phyloP scores from a whole-genome alignment of 2,329 filamentous ascomycete species.

The Trichoderma aggressivum region DNA sequence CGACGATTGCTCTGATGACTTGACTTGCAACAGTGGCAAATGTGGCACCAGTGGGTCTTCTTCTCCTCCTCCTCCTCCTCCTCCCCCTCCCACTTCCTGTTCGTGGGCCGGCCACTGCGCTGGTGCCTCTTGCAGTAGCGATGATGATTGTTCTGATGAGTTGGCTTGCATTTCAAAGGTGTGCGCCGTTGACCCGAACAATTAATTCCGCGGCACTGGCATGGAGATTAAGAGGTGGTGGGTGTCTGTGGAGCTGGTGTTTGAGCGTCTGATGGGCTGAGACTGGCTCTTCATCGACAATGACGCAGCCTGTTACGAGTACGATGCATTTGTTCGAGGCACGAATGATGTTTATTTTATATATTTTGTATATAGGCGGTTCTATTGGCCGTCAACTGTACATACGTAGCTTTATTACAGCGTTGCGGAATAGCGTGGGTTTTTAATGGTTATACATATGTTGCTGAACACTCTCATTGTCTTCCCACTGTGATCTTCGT shows the following conservation, averaged over 20 bases:
- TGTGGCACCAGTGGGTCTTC: neutral
- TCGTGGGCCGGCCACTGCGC: conserved; percentile 14
- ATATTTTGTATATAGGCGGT: neutral
- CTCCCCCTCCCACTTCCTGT: neutral
- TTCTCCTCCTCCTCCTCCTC: neutral
- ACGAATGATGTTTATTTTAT: neutral
- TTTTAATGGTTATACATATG: neutral
- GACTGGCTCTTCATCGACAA: neutral
- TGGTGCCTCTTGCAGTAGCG: conserved; percentile 1
- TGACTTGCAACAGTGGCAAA: conserved; percentile 13
- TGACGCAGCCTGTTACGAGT: neutral
- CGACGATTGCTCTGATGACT: conserved; percentile 15
- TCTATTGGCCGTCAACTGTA: neutral
- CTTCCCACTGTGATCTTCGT: neutral
- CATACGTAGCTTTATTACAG: neutral
- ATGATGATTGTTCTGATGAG: conserved; percentile 14
- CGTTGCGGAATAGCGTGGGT: neutral
- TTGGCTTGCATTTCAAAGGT: conserved; percentile 8
- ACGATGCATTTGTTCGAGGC: neutral
- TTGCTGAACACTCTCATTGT: neutral
- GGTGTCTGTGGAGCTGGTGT: neutral
- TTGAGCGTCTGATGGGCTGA: neutral
- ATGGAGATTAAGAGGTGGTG: neutral
- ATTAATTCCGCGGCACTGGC: neutral
- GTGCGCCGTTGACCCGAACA: conserved; percentile 5